Base-by-base conservation (phyloP, 108 stramenopile genomes). In the Nitzschia sp. region DNA sequence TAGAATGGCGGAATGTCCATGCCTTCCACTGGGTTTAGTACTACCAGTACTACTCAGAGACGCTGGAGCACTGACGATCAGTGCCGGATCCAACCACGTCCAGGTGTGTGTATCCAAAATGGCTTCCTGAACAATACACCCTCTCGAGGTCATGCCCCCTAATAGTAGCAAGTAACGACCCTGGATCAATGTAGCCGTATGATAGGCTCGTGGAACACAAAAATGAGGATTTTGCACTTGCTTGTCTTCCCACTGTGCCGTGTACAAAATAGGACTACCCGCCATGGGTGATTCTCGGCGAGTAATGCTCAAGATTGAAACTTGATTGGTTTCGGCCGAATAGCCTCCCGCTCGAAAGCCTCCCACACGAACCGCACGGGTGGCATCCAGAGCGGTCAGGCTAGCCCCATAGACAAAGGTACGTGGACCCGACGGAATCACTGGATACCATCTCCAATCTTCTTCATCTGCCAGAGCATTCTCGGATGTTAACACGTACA, bases 281-380 rank as follows among this genome's bases (percentile, higher is more conserved):
- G 18, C 23, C n/a, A n/a, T n/a, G n/a, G n/a, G n/a, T n/a, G n/a
- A n/a, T n/a, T n/a, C n/a, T 54, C 17, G 29, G 5, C 31, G 31
- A 23, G 25, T 36, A 15, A 82, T 24, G 0, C 80, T 81, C 54
- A 87, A 60, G 0, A 87, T 17, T 57, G 51, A 59, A 2, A 88
- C 77, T 49, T 83, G 72, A 53, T 82, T 78, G n/a, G 74, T 79
- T 36, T 88, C 87, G 11, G 18, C 35, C 0, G 82, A 68, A 70
- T 88, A 88, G 4, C 87, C 87, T 18, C 87, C 87, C 26, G 68
- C 57, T n/a, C 57, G 70, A 56, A 88, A 88, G 6, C 87, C 87
- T 21, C 87, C 87, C 66, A 88, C 85, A 21, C 77, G 68, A 15
- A 88, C 31, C 21, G 87, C 87, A 25, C 79, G 74, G 56, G 54